Conservation (phyloP, 768 basidiomycete genomes). For the Chiua virens region DNA sequence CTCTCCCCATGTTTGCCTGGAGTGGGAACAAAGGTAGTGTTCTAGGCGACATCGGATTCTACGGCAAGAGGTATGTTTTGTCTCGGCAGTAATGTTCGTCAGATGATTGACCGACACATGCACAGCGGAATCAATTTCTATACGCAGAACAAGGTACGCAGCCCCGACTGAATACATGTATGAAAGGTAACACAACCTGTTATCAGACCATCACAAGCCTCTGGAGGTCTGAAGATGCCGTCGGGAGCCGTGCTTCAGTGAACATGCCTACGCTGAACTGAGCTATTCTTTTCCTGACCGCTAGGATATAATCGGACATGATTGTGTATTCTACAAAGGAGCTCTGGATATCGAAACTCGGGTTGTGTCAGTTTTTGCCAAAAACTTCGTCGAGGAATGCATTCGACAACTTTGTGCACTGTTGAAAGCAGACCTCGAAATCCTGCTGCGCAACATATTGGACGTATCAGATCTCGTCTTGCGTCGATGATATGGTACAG, state of each 20-base stretch:
- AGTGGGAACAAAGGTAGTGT: constrained; percentile 91
- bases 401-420: constrained; percentile 70
- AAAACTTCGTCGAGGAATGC: constrained; percentile 75
- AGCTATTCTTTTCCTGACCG: neutral
- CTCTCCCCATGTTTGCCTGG: constrained; percentile 94
- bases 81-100: neutral
- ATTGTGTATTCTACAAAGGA: constrained; percentile 7
- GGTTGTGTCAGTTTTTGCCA: constrained; percentile 26
- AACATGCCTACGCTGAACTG: constrained; percentile 78
- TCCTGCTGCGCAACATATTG: constrained; percentile 45
- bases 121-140: constrained; percentile 89
- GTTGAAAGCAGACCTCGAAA: constrained; percentile 77
- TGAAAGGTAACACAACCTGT: constrained; percentile 2
- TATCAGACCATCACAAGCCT: constrained; percentile 85
- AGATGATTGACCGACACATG: constrained; percentile 1
- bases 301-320: neutral
- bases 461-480: constrained; percentile 2
- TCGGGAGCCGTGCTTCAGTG: constrained; percentile 76
- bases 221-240: constrained; percentile 87
- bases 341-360: neutral
- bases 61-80: constrained; percentile 70
- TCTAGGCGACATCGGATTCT: constrained; percentile 87
- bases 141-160: constrained; percentile 83
- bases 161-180: neutral
- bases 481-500: neutral